A percentile compares a stretch with the other conserved stretches of the same genome.
phyloP scores from a whole-genome alignment of 805 yeast species.

The Ogataea wickerhamii region DNA sequence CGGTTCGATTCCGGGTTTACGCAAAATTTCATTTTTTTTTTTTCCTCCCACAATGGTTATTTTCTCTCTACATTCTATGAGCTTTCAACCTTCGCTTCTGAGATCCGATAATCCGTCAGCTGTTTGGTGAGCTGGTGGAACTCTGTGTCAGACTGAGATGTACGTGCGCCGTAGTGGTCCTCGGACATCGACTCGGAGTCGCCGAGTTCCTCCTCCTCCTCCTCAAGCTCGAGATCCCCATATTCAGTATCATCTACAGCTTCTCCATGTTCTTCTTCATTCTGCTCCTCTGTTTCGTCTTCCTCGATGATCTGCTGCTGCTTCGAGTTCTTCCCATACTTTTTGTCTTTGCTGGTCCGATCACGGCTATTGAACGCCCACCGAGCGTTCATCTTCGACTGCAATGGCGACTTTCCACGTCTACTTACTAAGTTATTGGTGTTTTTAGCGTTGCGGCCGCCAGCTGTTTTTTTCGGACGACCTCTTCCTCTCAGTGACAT shows the following conservation, averaged over 20 bases:
- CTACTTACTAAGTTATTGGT: slow-evolving; percentile 14
- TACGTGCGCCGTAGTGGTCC: slow-evolving; percentile 13
- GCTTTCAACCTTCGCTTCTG: slow-evolving; percentile 1
- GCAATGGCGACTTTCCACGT: slow-evolving; percentile 34
- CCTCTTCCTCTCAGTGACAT: slow-evolving; percentile 26
- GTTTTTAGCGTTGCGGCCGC: slow-evolving; percentile 9
- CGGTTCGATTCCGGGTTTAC: slow-evolving; percentile 30
- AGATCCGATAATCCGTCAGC: slow-evolving; percentile 8
- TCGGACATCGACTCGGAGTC: slow-evolving; percentile 11
- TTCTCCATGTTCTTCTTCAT: slow-evolving; percentile 8
- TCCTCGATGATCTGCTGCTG: slow-evolving; percentile 24
- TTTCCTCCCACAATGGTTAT: too few species aligned
- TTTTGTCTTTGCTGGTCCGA: slow-evolving; percentile 7
- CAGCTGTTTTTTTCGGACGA: slow-evolving; percentile 16
- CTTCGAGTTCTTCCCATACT: slow-evolving; percentile 10
- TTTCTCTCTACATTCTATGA: background rate
- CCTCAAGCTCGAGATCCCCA: slow-evolving; percentile 14
- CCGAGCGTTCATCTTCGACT: slow-evolving; percentile 26
- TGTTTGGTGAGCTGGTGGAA: slow-evolving; percentile 7
- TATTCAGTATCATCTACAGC: slow-evolving; percentile 12
- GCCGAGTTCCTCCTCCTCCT: slow-evolving; percentile 8
- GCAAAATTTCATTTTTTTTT: too few species aligned
- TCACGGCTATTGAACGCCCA: slow-evolving; percentile 23
- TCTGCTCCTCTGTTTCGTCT: slow-evolving; percentile 22
- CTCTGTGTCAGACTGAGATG: slow-evolving; percentile 9